Evolutionary conservation across 2,329 filamentous ascomycete genomes (phyloP).

Genomic region (Bipolaris zeicola): DNA sequence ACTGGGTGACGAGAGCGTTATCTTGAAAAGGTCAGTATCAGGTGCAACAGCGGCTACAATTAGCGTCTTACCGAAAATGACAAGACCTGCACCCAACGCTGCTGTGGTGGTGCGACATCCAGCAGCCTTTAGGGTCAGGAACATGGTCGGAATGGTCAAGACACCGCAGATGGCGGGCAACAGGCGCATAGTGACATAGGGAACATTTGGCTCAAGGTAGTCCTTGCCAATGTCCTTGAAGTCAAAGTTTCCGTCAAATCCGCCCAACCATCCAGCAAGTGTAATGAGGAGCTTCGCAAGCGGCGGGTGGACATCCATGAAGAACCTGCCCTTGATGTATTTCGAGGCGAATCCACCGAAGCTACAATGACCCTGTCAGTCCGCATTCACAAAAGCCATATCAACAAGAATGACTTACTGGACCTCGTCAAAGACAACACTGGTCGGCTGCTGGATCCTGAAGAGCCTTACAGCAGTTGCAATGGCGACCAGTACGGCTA

Average conservation of each 20-base stretch:
- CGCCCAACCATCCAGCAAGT: constrained; percentile 90
- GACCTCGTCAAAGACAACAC: constrained; percentile 98
- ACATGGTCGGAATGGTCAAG: constrained; percentile 87
- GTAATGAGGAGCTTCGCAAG: constrained; percentile 96
- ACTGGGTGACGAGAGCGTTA: constrained; percentile 94
- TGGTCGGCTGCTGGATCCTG: constrained; percentile 93
- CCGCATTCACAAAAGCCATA: neutral
- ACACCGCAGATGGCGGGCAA: constrained; percentile 90
- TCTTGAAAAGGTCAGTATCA: constrained; percentile 61
- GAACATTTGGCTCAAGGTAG: constrained; percentile 90
- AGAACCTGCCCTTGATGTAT: constrained; percentile 99
- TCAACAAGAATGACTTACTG: constrained; percentile 70
- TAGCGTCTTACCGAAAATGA: constrained; percentile 77
- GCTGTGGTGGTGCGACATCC: constrained; percentile 89
- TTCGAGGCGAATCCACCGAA: constrained; percentile 98
- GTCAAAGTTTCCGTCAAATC: constrained; percentile 94
- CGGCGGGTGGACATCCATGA: constrained; percentile 99
- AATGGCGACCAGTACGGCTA: constrained; percentile 73
- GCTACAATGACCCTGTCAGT: constrained; percentile 56
- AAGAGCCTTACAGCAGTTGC: constrained; percentile 84
- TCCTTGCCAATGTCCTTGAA: constrained; percentile 99
- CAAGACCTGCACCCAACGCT: constrained; percentile 78
- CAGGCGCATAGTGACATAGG: constrained; percentile 96
- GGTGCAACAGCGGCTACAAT: neutral
- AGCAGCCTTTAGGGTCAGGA: constrained; percentile 87